phyloP scores from a whole-genome alignment of 2,329 filamentous ascomycete genomes.

The Westerdykella ornata region DNA sequence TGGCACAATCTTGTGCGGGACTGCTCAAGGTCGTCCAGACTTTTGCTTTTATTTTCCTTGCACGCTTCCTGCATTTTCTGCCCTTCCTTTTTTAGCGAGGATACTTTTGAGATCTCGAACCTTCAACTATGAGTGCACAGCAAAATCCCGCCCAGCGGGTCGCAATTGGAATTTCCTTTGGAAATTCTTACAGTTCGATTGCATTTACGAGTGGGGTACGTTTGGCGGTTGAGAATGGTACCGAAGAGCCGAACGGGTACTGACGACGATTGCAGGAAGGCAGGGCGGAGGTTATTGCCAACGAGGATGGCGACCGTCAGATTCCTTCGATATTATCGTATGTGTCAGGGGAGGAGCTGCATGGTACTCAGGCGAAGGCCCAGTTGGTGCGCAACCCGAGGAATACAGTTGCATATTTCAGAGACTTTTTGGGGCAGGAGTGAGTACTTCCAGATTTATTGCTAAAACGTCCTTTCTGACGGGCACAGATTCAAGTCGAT shows the following conservation, averaged over 20 bases:
- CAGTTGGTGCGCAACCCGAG: constrained; percentile 86
- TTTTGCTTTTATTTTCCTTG: neutral
- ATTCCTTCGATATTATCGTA: constrained; percentile 94
- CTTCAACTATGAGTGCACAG: constrained; percentile 46
- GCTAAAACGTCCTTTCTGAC: constrained; percentile 12
- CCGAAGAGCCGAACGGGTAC: neutral
- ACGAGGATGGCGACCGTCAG: constrained; percentile 98
- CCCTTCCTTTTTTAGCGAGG: neutral
- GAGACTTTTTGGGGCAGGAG: constrained; percentile 93
- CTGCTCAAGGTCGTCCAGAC: neutral
- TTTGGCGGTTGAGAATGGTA: neutral
- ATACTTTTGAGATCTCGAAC: neutral
- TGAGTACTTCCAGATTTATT: constrained; percentile 41
- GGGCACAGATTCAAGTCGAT: constrained; percentile 75
- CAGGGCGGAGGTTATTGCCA: constrained; percentile 95
- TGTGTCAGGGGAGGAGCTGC: constrained; percentile 92
- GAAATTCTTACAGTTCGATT: constrained; percentile 97
- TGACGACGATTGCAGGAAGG: constrained; percentile 55
- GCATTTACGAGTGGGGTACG: constrained; percentile 67
- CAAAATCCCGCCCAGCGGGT: constrained; percentile 48
- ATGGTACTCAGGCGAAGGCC: constrained; percentile 88
- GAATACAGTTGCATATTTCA: constrained; percentile 94
- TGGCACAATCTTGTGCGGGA: constrained; percentile 3
- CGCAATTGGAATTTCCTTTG: constrained; percentile 94
- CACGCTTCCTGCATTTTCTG: neutral